These are phyloP conservation scores for Alternaria sp. DNA, from an alignment of 2,329 filamentous ascomycete species.

Conservation along the genomic window DNA sequence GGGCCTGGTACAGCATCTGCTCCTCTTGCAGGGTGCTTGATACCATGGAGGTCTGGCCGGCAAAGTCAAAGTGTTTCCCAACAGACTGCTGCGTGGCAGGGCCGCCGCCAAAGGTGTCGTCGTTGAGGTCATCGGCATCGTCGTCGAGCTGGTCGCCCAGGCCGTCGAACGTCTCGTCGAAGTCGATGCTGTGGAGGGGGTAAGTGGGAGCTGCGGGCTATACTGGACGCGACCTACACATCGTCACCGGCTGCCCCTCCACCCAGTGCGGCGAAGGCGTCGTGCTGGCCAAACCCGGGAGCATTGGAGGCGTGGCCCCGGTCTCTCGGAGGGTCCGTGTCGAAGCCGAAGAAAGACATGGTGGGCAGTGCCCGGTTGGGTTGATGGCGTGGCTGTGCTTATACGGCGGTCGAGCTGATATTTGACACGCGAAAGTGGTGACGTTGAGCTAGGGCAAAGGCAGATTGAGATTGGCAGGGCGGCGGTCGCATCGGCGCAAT, in stretches of 20 bases:
- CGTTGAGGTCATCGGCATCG: constrained; percentile 91
- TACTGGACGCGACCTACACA: constrained; percentile 56
- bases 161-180: constrained; percentile 97
- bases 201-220: constrained; percentile 52
- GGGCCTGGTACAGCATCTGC: constrained; percentile 81
- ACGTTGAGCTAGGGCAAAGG: constrained; percentile 25
- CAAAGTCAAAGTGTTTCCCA: constrained; percentile 97
- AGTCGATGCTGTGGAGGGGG: constrained; percentile 73
- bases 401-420: constrained; percentile 8
- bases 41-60: constrained; percentile 88
- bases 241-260: constrained; percentile 66
- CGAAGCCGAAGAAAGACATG: constrained; percentile 95
- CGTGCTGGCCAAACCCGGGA: constrained; percentile 84
- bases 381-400: constrained; percentile 13
- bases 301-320: constrained; percentile 71
- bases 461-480: constrained; percentile 7
- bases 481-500: constrained; percentile 12
- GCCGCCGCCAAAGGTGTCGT: constrained; percentile 81
- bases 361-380: constrained; percentile 27
- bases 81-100: constrained; percentile 63
- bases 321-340: constrained; percentile 71
- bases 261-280: constrained; percentile 87
- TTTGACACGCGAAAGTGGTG: constrained; percentile 27
- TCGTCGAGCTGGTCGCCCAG: constrained; percentile 91
- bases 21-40: constrained; percentile 88